Conservation (phyloP, 176 grass and related monocot genomes). For the Cocos nucifera region DNA sequence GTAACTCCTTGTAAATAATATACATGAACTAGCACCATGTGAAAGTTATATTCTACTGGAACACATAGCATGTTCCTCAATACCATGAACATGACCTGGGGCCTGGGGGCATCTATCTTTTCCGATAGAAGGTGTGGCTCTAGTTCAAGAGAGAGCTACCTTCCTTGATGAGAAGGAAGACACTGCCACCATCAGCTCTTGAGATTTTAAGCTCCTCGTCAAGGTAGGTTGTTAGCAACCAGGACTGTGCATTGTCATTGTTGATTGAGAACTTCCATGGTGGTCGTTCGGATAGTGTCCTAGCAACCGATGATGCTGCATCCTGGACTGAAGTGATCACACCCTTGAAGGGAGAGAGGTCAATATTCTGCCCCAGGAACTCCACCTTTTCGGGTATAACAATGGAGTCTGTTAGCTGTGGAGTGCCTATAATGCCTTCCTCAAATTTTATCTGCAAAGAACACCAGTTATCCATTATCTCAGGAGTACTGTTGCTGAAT, state of each 20-base stretch:
- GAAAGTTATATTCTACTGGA: too few species aligned
- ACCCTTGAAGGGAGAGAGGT: slow-evolving; percentile 61
- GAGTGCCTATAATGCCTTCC: slow-evolving; percentile 73
- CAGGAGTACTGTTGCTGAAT: too few species aligned
- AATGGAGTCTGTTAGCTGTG: slow-evolving; percentile 78
- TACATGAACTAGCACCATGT: too few species aligned
- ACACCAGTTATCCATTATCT: neutral
- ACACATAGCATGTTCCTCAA: too few species aligned
- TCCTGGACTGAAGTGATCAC: slow-evolving; percentile 70
- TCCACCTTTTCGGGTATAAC: slow-evolving; percentile 76
- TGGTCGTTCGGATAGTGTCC: slow-evolving; percentile 69
- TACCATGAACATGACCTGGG: too few species aligned
- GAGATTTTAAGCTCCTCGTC: slow-evolving; percentile 81
- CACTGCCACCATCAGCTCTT: slow-evolving; percentile 48
- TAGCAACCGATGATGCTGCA: slow-evolving; percentile 70
- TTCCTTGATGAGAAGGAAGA: slow-evolving; percentile 81
- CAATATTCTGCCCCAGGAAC: slow-evolving; percentile 73
- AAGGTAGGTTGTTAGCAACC: slow-evolving; percentile 93
- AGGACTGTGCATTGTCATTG: slow-evolving; percentile 46
- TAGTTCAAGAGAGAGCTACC: slow-evolving; percentile 42
- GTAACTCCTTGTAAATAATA: too few species aligned
- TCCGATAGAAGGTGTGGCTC: neutral
- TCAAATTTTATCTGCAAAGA: slow-evolving; percentile 74
- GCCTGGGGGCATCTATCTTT: too few species aligned
- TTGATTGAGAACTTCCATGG: slow-evolving; percentile 71